Evolutionary conservation across 1,139 yeast species (phyloP).

Genomic region (Pichia sp.): DNA sequence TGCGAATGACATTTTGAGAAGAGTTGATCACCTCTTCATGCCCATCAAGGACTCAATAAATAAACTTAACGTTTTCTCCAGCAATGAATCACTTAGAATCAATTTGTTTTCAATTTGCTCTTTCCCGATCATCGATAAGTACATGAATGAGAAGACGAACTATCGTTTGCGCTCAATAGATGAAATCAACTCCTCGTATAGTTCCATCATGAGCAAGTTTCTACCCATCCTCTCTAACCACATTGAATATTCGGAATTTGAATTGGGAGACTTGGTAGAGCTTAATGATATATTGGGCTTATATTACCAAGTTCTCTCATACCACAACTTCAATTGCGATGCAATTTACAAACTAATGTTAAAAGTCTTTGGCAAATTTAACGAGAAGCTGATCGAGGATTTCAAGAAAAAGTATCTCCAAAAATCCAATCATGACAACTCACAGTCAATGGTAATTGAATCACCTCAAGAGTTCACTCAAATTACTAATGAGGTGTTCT

Average conservation of each 20-base stretch:
- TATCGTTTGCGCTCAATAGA: constrained; percentile 47
- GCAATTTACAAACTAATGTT: constrained; percentile 60
- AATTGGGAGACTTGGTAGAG: constrained; percentile 33
- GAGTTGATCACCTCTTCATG: constrained; percentile 65
- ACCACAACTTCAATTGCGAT: constrained; percentile 53
- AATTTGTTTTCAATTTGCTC: constrained; percentile 65
- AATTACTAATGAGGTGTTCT: constrained; percentile 63
- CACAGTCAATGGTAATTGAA: constrained; percentile 75
- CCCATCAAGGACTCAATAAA: constrained; percentile 22
- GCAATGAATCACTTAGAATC: constrained; percentile 38
- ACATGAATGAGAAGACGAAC: constrained; percentile 50
- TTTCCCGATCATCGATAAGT: constrained; percentile 69
- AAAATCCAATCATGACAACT: constrained; percentile 71
- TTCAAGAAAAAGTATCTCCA: constrained; percentile 58
- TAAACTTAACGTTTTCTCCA: constrained; percentile 17
- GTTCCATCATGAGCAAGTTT: constrained; percentile 52
- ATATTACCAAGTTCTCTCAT: constrained; percentile 72
- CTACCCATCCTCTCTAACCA: constrained; percentile 34
- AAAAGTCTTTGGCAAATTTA: constrained; percentile 52
- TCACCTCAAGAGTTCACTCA: constrained; percentile 54
- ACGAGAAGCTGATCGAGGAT: constrained; percentile 45
- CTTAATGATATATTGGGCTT: constrained; percentile 61
- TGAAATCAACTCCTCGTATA: constrained; percentile 74
- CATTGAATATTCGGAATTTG: constrained; percentile 24
- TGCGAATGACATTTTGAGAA: constrained; percentile 65